Conservation (phyloP, 176 grass and related monocot genomes). For the Dactylis glomerata region DNA sequence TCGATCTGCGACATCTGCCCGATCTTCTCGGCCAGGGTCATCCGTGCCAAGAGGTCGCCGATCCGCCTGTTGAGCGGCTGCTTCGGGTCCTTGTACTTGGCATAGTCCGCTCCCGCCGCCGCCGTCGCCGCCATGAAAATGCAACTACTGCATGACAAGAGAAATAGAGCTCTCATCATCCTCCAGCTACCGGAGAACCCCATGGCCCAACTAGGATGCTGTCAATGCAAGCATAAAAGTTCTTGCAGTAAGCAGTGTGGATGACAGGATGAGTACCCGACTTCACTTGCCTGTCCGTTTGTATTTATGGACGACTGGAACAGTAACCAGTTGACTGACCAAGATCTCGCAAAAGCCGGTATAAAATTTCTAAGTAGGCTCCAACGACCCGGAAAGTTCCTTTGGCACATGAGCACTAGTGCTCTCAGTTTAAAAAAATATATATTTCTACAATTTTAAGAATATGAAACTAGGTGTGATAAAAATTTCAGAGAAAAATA, state of each 20-base stretch:
- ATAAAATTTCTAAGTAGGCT: not conserved
- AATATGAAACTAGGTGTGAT: no score
- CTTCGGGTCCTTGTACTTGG: slow-evolving; percentile 54
- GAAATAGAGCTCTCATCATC: not conserved
- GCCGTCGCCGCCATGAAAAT: not conserved
- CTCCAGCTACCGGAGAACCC: not conserved
- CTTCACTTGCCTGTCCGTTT: not conserved
- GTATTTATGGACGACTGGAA: not conserved
- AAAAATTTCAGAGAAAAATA: no score
- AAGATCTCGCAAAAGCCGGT: not conserved
- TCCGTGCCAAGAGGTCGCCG: slow-evolving; percentile 38
- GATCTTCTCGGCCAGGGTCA: slow-evolving; percentile 41
- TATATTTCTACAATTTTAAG: no score
- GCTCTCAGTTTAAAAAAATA: no score
- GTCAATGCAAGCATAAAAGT: no score
- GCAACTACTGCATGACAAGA: slow-evolving; percentile 5
- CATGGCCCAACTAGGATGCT: not conserved
- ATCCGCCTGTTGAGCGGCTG: slow-evolving; percentile 36
- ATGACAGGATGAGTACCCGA: no score
- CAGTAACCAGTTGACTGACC: no score
- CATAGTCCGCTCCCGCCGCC: not conserved
- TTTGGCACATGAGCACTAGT: no score
- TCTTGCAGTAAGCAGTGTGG: no score
- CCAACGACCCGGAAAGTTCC: no score
- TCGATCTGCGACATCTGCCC: slow-evolving; percentile 72